Base-by-base conservation (phyloP, 805 yeast species). In the Grigorovia jiainica region DNA sequence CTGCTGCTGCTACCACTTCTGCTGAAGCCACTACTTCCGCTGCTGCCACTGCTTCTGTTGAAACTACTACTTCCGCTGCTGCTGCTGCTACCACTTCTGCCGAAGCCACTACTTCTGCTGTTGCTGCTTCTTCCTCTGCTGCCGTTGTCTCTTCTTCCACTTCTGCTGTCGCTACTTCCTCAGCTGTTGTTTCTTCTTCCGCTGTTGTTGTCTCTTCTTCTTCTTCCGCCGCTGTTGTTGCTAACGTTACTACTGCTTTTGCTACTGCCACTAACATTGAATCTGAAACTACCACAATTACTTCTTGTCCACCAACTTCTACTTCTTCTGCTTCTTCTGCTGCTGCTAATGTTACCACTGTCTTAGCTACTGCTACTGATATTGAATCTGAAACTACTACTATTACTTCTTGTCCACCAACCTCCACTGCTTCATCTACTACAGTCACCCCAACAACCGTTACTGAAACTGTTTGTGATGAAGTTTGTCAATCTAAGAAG, bases 391-490 rank as follows among this genome's bases (percentile, higher is more conserved):
- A 36, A 16, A 36, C 39, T 10, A 36, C 39, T 18, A 29, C 33
- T 13, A 36, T 36, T 21, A 36, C 39, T 29, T 25, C 33, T 19
- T 36, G 39, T 36, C 39, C 39, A 18, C 21, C 38, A 24, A 29
- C 25, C 16, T 36, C 36, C 13, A n/a, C 31, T 27, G 31, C 31
- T 27, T 15, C 31, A 10, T 4, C n/a, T 13, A 27, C 31, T 27
- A 27, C 31, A 2, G 31, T 13, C n/a, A 15, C n/a, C 6, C 31
- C 31, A 27, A 10, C 40, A 11, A 39, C 43, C 15, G 32, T 36
- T n/a, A 41, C 43, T 32, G 36, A 34, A 33, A 44, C 47, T 27
- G 41, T 38, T 8, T 44, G 47, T 44, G 44, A 44, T 30, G 41
- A 38, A 25, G 40, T 27, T n/a, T 44, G 47, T 38, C 44, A 44